Conservation (phyloP, 192 early-diverging fungal genomes). For the Coemansia sp. region DNA sequence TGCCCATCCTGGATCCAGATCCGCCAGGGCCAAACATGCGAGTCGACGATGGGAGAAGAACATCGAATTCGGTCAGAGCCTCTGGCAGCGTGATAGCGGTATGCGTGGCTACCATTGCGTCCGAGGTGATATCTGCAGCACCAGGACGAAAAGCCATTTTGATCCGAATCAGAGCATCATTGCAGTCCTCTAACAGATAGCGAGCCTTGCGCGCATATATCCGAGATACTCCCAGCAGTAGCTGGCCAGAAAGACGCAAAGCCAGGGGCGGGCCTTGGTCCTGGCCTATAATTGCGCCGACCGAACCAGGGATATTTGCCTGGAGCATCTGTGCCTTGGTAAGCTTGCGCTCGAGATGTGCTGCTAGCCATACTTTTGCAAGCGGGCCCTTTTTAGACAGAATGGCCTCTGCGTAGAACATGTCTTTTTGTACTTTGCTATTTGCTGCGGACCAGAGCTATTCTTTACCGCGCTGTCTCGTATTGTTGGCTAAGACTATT, state of each 20-base stretch:
- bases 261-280: constrained; percentile 84
- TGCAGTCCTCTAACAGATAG: constrained; percentile 97
- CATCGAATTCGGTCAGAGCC: constrained; percentile 87
- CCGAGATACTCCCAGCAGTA: constrained; percentile 89
- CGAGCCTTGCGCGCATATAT: constrained; percentile 97
- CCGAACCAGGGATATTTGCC: constrained; percentile 85
- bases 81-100: constrained; percentile 89
- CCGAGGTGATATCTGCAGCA: constrained; percentile 81
- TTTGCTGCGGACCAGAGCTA: neutral
- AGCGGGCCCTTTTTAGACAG: constrained; percentile 84
- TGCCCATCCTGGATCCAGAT: neutral
- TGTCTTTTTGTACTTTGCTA: constrained; percentile 11
- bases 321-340: constrained; percentile 92
- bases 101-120: constrained; percentile 66
- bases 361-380: constrained; percentile 96
- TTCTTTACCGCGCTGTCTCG: neutral
- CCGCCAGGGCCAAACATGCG: constrained; percentile 29
- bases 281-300: constrained; percentile 78
- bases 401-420: constrained; percentile 80
- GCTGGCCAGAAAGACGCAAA: constrained; percentile 91
- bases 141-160: constrained; percentile 80
- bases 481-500: neutral
- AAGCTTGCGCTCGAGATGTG: constrained; percentile 96
- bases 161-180: constrained; percentile 91
- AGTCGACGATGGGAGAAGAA: constrained; percentile 74